Base-by-base conservation (phyloP, 345 rosid genomes). In the Hypericum androsaemum region DNA sequence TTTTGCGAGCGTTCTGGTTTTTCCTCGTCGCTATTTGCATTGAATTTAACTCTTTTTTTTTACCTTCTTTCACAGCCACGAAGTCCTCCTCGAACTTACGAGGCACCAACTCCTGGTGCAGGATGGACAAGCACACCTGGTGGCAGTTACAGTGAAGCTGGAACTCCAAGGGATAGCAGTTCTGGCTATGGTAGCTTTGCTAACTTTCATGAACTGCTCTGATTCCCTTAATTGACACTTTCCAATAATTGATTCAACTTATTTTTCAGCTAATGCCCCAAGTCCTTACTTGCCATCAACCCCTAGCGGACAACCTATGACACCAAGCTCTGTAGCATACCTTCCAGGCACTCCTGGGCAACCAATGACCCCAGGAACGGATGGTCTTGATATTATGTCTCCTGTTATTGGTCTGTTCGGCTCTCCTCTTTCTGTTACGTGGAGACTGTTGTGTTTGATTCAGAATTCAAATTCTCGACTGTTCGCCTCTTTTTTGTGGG, bases 301-400 rank as follows among this genome's bases (percentile, higher is more conserved):
- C 51, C 96, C 94, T 52, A 84, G 89, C 39, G 80, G 84, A 47
- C 95, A 82, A 57, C 96, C 96, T 10, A 83, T 82, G 95, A 88
- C 98, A 13, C 98, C 98, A 7, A 78, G 81, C 52, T 84, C 94
- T 8, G 66, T 77, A 39, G 67, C 82, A 8, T 92, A 78, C 71
- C 74, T 88, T 55, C 98, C 98, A 42, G 94, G 95, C 39, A 92
- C 98, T 62, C 98, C 96, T 42, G 96, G 96, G 57, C 98, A 92
- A 65, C 96, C 92, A 43, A 92, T 92, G 98, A 92, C 96, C 13
- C 98, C 98, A n/a, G 85, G 83, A 41, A 78, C 82, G 37, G 88
- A 78, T 39, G 89, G 96, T 70, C 81, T 79, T 13, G 94, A 92
- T 76, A 66, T 68, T 54, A 85, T 87, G 95, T 92, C 98, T 61